These are phyloP conservation scores for Vaccinium myrtillus DNA, from an alignment of 148 eudicot species.

Conservation along the genomic window DNA sequence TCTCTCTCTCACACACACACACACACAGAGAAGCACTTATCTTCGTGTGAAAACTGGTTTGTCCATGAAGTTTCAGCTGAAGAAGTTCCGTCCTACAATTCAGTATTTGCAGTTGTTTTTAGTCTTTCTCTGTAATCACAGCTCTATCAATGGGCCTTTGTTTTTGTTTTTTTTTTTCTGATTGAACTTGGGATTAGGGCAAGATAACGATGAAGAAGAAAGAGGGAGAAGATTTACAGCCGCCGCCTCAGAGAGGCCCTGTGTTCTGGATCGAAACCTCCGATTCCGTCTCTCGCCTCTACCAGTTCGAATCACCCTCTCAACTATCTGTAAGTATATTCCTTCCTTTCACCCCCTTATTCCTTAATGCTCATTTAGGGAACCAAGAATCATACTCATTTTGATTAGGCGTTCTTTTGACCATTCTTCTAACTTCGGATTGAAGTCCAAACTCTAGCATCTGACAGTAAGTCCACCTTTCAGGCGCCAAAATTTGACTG, in stretches of 20 bases:
- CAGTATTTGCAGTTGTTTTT: neutral
- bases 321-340: constrained; percentile 50
- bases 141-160: neutral
- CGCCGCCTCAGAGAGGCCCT: constrained; percentile 29
- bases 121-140: neutral
- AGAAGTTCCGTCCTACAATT: neutral
- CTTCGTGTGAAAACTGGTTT: neutral
- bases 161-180: neutral
- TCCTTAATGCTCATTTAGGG: neutral
- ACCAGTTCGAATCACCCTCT: constrained; percentile 57
- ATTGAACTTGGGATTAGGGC: constrained; percentile 33
- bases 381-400: neutral
- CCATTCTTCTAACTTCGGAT: too few relatives aligned
- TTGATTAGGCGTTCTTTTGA: neutral
- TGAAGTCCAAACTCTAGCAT: neutral
- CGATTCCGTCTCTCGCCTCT: constrained; percentile 60
- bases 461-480: neutral
- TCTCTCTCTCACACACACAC: neutral
- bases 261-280: constrained; percentile 75
- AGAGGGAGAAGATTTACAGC: constrained; percentile 25
- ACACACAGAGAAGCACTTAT: neutral
- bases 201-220: constrained; percentile 49
- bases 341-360: neutral
- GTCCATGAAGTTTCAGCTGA: neutral
- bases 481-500: neutral